Evolutionary conservation across 1,139 yeast species (phyloP).

Genomic region (Lodderomyces orthopsilosis): DNA sequence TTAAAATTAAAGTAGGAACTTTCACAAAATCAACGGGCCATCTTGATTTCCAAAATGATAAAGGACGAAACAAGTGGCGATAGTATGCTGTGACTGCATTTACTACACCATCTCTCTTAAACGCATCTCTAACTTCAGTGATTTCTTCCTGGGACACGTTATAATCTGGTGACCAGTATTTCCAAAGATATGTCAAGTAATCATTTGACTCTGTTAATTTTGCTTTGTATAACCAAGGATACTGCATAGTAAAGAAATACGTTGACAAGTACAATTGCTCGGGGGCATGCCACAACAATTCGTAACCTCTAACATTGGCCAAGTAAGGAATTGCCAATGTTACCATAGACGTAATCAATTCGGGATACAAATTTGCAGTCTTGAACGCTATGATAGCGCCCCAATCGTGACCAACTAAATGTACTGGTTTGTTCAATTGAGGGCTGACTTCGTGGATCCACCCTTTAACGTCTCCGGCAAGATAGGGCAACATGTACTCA

Average conservation of each 20-base stretch:
- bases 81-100: slow-evolving; percentile 45
- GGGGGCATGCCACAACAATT: slow-evolving; percentile 30
- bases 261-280: slow-evolving; percentile 35
- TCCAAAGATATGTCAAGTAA: slow-evolving; percentile 37
- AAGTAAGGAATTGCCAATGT: slow-evolving; percentile 43
- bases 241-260: slow-evolving; percentile 45
- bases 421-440: slow-evolving; percentile 28
- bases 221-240: slow-evolving; percentile 22
- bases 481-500: slow-evolving; percentile 27
- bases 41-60: slow-evolving; percentile 20
- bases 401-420: slow-evolving; percentile 48
- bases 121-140: slow-evolving; percentile 26
- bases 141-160: slow-evolving; percentile 26
- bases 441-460: slow-evolving; percentile 28
- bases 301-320: slow-evolving; percentile 27
- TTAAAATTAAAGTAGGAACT: slow-evolving; percentile 41
- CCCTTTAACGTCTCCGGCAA: slow-evolving; percentile 36
- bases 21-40: slow-evolving; percentile 35
- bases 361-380: slow-evolving; percentile 37
- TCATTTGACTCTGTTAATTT: slow-evolving; percentile 20
- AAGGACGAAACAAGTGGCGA: slow-evolving; percentile 29
- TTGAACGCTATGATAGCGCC: slow-evolving; percentile 41
- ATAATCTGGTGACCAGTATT: slow-evolving; percentile 45
- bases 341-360: slow-evolving; percentile 32
- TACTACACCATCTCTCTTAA: slow-evolving; percentile 27